Evolutionary conservation across 495 filamentous ascomycete genomes (phyloP).

Genomic region (Hyaloscypha bicolor): DNA sequence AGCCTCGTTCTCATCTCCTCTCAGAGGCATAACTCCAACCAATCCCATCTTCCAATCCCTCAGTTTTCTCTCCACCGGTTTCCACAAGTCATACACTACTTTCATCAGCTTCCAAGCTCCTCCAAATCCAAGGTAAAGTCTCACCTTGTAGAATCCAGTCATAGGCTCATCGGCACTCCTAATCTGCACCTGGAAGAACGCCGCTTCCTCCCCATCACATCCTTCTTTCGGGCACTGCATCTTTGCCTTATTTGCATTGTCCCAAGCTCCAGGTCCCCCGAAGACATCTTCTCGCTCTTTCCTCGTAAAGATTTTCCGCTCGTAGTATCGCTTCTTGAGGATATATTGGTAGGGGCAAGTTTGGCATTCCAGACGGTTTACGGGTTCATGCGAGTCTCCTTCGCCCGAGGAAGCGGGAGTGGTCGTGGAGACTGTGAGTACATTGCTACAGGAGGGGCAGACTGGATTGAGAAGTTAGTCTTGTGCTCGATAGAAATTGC

Average conservation of each 20-base stretch:
- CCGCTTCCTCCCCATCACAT: conserved; percentile 79
- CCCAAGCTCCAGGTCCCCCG: conserved; percentile 83
- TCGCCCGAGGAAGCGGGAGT: conserved; percentile 33
- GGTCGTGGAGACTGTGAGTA: conserved; percentile 62
- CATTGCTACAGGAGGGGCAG: conserved; percentile 91
- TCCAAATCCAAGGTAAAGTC: neutral
- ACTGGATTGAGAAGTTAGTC: conserved; percentile 51
- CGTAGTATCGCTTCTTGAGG: conserved; percentile 71
- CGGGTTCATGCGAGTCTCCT: conserved; percentile 48
- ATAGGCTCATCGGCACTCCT: conserved; percentile 97
- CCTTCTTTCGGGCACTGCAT: conserved; percentile 76
- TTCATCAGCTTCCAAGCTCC: neutral
- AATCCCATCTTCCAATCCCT: neutral
- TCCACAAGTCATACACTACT: conserved; percentile 60
- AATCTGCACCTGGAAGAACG: conserved; percentile 96
- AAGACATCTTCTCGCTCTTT: conserved; percentile 92
- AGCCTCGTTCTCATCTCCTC: neutral
- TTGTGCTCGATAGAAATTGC: conserved; percentile 48
- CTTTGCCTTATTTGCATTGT: conserved; percentile 78
- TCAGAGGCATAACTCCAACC: neutral
- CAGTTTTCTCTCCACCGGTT: conserved; percentile 59
- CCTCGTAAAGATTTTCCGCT: conserved; percentile 72
- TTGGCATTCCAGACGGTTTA: conserved; percentile 84
- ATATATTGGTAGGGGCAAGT: conserved; percentile 89
- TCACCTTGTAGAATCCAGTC: conserved; percentile 91